Evolutionary conservation across 352 stramenopile genomes (phyloP).

Genomic region (Phytophthora tubulina): DNA sequence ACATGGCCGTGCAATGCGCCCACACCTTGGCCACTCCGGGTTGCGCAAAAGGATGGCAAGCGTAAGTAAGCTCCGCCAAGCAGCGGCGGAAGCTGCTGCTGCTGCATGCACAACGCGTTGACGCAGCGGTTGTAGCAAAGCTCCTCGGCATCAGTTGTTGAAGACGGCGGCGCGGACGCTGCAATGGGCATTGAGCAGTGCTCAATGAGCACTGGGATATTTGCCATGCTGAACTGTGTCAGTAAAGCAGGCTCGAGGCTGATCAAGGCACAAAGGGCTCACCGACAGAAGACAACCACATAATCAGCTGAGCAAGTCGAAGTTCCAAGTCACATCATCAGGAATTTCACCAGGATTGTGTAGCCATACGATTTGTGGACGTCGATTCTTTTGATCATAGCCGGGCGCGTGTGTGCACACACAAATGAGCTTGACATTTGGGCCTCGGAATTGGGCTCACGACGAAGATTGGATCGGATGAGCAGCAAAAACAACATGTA

Average conservation of each 20-base stretch:
- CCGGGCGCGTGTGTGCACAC: not conserved
- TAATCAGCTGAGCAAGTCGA: constrained; percentile 14
- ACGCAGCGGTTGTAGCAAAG: not conserved
- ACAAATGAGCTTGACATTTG: constrained; percentile 3
- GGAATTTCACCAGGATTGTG: constrained; percentile 37
- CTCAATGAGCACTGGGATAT: too few species aligned
- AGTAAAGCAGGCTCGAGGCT: not conserved
- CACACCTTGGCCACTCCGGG: not conserved
- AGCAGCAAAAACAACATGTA: not conserved
- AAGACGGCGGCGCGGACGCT: not conserved
- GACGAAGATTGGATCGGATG: not conserved
- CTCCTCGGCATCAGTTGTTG: not conserved
- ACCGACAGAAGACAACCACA: not conserved
- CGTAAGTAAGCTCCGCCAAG: constrained; percentile 20
- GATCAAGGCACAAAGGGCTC: constrained; percentile 1
- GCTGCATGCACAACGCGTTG: not conserved
- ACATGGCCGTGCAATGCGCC: constrained; percentile 27
- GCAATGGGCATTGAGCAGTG: not conserved
- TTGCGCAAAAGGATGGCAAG: constrained; percentile 27
- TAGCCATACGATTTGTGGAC: constrained; percentile 37
- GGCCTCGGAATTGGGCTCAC: constrained; percentile 9
- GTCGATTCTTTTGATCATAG: constrained; percentile 29
- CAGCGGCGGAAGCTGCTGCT: constrained; percentile 25
- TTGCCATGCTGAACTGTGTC: too few species aligned
- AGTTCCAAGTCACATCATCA: constrained; percentile 34